phyloP scores from a whole-genome alignment of 2,329 filamentous ascomycete genomes.

The Pseudogymnoascus sp. region DNA sequence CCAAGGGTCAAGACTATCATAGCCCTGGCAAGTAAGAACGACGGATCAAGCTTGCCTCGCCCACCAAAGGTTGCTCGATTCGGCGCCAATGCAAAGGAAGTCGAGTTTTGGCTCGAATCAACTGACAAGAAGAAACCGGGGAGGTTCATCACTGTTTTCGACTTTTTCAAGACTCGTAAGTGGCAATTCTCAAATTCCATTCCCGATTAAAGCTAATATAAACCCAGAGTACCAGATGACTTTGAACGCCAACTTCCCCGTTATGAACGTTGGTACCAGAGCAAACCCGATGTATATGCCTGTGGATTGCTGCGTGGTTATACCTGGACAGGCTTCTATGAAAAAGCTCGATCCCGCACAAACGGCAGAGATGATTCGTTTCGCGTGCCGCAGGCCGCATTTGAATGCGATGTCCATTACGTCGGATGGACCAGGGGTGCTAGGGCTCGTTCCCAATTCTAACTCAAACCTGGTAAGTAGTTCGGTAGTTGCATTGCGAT shows the following conservation, averaged over 20 bases:
- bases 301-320: constrained; percentile 56
- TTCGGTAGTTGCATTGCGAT: neutral
- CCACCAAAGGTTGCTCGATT: constrained; percentile 29
- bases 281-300: constrained; percentile 57
- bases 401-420: constrained; percentile 62
- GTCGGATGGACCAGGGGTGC: constrained; percentile 45
- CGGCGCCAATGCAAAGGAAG: constrained; percentile 44
- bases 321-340: constrained; percentile 57
- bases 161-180: constrained; percentile 40
- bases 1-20: constrained; percentile 39
- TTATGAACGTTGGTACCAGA: constrained; percentile 58
- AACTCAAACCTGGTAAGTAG: constrained; percentile 38
- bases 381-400: constrained; percentile 60
- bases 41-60: constrained; percentile 30
- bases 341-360: constrained; percentile 53
- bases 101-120: constrained; percentile 47
- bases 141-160: constrained; percentile 44
- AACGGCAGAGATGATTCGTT: constrained; percentile 61
- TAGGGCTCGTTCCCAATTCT: constrained; percentile 46
- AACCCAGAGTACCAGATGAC: constrained; percentile 22
- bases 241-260: constrained; percentile 39
- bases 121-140: constrained; percentile 26
- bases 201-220: constrained; percentile 9
- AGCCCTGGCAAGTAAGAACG: constrained; percentile 35
- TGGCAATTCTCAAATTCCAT: constrained; percentile 2